Evolutionary conservation across 441 rosid species (phyloP).

Genomic region (Sinapis alba): DNA sequence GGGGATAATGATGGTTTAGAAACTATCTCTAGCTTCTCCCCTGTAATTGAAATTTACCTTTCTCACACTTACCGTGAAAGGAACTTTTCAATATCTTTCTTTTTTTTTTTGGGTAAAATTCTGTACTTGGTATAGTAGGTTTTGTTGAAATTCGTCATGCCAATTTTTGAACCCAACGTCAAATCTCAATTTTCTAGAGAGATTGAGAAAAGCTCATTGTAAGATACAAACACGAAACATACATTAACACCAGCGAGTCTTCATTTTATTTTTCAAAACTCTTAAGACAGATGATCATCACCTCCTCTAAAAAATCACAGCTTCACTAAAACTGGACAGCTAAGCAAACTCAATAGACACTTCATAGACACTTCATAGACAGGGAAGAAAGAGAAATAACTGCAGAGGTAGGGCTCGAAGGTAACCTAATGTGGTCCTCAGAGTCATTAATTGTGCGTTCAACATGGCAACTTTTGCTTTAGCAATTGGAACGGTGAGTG

Average conservation of each 20-base stretch:
- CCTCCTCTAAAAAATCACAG: not conserved
- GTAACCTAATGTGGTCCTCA: not conserved
- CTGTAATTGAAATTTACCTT: no score
- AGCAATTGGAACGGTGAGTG: constrained; percentile 35
- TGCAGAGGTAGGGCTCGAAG: not conserved
- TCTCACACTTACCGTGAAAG: not conserved
- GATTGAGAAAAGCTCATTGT: not conserved
- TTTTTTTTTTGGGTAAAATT: no score
- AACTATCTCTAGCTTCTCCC: no score
- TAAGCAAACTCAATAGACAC: not conserved
- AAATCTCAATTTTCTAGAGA: not conserved
- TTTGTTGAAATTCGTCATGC: not conserved
- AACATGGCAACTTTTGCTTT: not conserved
- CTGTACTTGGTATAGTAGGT: not conserved
- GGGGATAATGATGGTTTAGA: no score
- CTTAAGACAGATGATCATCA: not conserved
- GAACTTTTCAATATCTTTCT: not conserved
- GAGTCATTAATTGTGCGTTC: not conserved
- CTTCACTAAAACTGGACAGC: not conserved
- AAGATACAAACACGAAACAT: not conserved
- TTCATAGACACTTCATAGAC: not conserved
- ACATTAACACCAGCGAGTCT: not conserved
- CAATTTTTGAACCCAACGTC: not conserved
- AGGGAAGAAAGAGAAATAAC: not conserved
- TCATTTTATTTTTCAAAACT: no score